These are phyloP conservation scores for Heterobasidion parviporum DNA, from an alignment of 1,284 basidiomycete genomes.

Conservation along the genomic window DNA sequence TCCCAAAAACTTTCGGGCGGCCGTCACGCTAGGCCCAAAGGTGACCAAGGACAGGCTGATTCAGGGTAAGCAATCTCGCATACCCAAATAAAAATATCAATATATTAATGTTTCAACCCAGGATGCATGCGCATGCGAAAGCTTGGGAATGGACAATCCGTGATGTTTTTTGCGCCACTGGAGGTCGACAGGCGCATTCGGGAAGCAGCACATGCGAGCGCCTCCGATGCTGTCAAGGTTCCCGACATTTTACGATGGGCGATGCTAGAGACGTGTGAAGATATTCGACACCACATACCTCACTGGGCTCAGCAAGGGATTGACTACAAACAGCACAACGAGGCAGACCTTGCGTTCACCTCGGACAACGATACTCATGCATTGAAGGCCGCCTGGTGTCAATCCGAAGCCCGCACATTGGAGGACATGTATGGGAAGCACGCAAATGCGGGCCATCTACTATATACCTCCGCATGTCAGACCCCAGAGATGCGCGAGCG, in stretches of 20 bases:
- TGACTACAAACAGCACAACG: constrained; percentile 19
- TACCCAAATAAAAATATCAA: neutral
- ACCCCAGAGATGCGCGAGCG: constrained; percentile 18
- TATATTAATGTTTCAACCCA: constrained; percentile 9
- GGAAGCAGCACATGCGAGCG: constrained; percentile 9
- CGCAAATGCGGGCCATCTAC: constrained; percentile 27
- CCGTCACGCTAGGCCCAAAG: constrained; percentile 44
- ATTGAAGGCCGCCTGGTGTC: constrained; percentile 25
- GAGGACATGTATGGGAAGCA: constrained; percentile 34
- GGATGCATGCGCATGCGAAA: constrained; percentile 46
- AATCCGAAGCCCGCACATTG: constrained; percentile 29
- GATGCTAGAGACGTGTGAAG: constrained; percentile 34
- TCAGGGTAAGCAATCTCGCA: constrained; percentile 34
- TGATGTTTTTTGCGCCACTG: constrained; percentile 40
- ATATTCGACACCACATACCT: constrained; percentile 30
- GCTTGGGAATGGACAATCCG: constrained; percentile 38
- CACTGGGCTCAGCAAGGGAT: constrained; percentile 43
- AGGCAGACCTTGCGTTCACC: constrained; percentile 7
- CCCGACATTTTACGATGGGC: constrained; percentile 36
- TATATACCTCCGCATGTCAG: neutral
- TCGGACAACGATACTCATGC: neutral
- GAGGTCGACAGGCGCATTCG: constrained; percentile 38
- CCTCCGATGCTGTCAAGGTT: constrained; percentile 11
- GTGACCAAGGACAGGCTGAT: constrained; percentile 45
- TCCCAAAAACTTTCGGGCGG: constrained; percentile 33